phyloP scores from a whole-genome alignment of 1,139 yeast genomes.

The Yamadazyma songkhlaensis region DNA sequence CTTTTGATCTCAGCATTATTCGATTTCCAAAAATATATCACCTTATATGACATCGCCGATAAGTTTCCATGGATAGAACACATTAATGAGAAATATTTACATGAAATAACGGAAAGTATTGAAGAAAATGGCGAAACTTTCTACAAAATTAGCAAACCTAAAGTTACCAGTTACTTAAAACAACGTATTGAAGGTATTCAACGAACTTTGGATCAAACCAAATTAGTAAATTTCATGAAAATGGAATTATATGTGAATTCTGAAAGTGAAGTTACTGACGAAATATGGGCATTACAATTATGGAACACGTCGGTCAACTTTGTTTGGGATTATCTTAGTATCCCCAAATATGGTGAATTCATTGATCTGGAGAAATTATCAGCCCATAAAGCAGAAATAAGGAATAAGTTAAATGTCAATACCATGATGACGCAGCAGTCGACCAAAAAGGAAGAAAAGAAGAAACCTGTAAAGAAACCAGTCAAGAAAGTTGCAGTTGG shows the following conservation, averaged over 20 bases:
- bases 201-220: constrained; percentile 13
- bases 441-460: constrained; percentile 16
- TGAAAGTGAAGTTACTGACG: constrained; percentile 22
- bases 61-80: constrained; percentile 24
- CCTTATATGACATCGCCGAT: constrained; percentile 51
- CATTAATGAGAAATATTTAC: constrained; percentile 16
- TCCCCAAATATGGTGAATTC: constrained; percentile 3
- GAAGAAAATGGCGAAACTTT: constrained; percentile 48
- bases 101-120: constrained; percentile 41
- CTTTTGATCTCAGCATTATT: constrained; percentile 38
- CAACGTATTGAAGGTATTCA: constrained; percentile 21
- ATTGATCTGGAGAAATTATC: constrained; percentile 25
- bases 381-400: constrained; percentile 26
- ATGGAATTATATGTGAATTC: constrained; percentile 23
- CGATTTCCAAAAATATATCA: constrained; percentile 24
- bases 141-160: constrained; percentile 39
- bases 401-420: constrained; percentile 23
- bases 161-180: constrained; percentile 30
- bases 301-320: constrained; percentile 10
- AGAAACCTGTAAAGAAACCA: constrained; percentile 14
- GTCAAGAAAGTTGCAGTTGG: constrained; percentile 46
- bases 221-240: constrained; percentile 36
- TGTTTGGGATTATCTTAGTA: constrained; percentile 10
- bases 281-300: constrained; percentile 22
- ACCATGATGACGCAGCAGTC: constrained; percentile 29